Evolutionary conservation across 225 moss, liverwort and hornwort genomes (phyloP).

Genomic region (Pleurozium schreberi): DNA sequence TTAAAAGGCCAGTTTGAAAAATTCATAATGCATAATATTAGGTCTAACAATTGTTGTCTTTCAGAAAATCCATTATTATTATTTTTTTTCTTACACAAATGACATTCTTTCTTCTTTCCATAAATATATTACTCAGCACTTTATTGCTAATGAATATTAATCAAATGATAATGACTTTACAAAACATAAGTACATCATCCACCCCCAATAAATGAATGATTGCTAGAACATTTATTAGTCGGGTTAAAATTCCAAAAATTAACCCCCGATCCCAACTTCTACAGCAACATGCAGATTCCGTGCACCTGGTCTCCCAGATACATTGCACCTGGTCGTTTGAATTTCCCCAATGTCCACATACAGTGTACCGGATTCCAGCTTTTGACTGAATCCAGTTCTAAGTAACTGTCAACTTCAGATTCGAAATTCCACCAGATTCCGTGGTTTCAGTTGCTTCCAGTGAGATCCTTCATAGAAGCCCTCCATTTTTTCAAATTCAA

Average conservation of each 20-base stretch:
- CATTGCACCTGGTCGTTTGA: neutral
- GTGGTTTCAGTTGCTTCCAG: neutral
- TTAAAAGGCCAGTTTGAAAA: no score
- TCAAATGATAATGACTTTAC: accelerated
- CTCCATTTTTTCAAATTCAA: neutral
- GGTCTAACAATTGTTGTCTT: accelerated
- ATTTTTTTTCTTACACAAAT: no score
- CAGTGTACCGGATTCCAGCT: neutral
- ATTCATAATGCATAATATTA: neutral
- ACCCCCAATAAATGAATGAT: neutral
- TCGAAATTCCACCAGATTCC: neutral
- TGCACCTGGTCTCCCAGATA: neutral
- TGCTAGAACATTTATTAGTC: neutral
- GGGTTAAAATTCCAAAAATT: neutral
- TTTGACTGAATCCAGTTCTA: neutral
- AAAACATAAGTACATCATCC: neutral
- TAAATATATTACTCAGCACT: no score
- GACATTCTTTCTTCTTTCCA: neutral
- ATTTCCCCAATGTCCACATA: neutral
- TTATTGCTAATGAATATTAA: neutral
- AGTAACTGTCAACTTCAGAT: neutral
- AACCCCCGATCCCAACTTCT: no score
- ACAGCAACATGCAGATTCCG: neutral
- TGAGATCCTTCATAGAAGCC: neutral
- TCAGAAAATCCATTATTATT: neutral